These are phyloP conservation scores for Trypanosoma lewisi DNA, from an alignment of 208 protist genomes.

Conservation along the genomic window DNA sequence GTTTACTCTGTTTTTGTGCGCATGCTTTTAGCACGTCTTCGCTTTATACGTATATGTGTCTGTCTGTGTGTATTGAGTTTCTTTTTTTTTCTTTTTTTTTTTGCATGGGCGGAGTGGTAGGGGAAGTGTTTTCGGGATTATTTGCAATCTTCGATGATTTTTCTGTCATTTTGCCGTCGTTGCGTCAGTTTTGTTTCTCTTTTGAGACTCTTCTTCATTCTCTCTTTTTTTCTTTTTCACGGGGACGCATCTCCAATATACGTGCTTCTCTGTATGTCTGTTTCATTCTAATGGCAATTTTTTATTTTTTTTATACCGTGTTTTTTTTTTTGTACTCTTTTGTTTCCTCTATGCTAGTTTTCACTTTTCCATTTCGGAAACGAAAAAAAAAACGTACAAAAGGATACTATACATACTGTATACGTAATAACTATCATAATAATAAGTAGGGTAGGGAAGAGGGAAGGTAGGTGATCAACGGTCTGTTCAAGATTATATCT, in stretches of 20 bases:
- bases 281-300: not conserved
- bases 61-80: not conserved
- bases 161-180: not conserved
- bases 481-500: not conserved
- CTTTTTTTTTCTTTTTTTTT: conserved; percentile 12
- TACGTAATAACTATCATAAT: too few species aligned
- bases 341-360: not conserved
- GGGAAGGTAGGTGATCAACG: too few species aligned
- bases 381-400: not conserved
- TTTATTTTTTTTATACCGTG: not conserved
- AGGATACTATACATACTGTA: too few species aligned
- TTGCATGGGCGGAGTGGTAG: not conserved
- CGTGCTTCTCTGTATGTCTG: not conserved
- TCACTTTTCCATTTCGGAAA: not conserved
- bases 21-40: too few species aligned
- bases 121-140: not conserved
- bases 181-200: not conserved
- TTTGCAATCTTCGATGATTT: not conserved
- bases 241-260: not conserved
- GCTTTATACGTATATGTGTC: too few species aligned
- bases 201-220: not conserved
- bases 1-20: too few species aligned
- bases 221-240: conserved; percentile 6
- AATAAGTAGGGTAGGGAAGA: too few species aligned
- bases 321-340: not conserved